phyloP scores from a whole-genome alignment of 257 asterid genomes.

The Primulina huaijiensis region DNA sequence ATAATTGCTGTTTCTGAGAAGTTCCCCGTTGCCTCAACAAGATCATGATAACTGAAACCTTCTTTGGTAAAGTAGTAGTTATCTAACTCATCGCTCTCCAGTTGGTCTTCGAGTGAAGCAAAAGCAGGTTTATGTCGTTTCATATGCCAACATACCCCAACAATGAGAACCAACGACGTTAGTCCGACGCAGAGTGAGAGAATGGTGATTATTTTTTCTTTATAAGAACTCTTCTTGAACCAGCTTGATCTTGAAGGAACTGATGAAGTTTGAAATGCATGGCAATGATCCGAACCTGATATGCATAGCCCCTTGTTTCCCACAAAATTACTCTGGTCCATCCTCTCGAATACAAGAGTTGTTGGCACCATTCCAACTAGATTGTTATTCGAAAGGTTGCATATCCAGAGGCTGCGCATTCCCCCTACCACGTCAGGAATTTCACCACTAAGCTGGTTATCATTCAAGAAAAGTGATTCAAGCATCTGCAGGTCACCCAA shows the following conservation, averaged over 20 bases:
- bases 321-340: constrained; percentile 68
- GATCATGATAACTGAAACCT: constrained; percentile 70
- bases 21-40: constrained; percentile 66
- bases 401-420: constrained; percentile 56
- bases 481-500: constrained; percentile 82
- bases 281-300: constrained; percentile 36
- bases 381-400: constrained; percentile 78
- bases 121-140: constrained; percentile 32
- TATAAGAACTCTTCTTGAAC: constrained; percentile 42
- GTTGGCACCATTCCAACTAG: constrained; percentile 68
- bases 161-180: constrained; percentile 49
- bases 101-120: constrained; percentile 45
- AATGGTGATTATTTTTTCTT: constrained; percentile 53
- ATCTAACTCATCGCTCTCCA: constrained; percentile 41
- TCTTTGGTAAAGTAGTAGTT: constrained; percentile 63
- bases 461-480: constrained; percentile 63
- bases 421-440: constrained; percentile 74
- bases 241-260: constrained; percentile 32
- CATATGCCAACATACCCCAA: constrained; percentile 54
- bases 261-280: constrained; percentile 29
- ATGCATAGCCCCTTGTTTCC: constrained; percentile 63
- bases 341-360: constrained; percentile 56
- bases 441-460: constrained; percentile 71
- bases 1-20: constrained; percentile 56
- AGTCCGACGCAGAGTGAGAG: constrained; percentile 53